Conservation (phyloP, 1,284 basidiomycete genomes). For the Trametes hirsuta region DNA sequence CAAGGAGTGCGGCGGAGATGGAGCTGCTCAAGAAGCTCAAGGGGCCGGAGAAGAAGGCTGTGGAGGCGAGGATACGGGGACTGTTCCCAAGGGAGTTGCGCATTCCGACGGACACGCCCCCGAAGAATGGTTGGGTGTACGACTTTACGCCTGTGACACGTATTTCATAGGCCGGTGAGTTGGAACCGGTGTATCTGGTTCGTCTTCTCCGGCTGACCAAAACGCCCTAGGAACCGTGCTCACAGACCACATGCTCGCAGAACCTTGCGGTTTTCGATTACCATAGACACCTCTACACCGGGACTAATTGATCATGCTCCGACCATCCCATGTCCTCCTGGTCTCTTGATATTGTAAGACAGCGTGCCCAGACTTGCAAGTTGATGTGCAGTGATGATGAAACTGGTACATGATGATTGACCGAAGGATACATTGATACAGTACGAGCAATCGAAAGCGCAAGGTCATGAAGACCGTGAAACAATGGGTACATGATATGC, state of each 20-base stretch:
- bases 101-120: constrained; percentile 78
- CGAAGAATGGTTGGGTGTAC: constrained; percentile 77
- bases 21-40: constrained; percentile 65
- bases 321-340: constrained; percentile 3
- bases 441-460: constrained; percentile 19
- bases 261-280: constrained; percentile 8
- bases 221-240: neutral
- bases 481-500: constrained; percentile 7
- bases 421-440: constrained; percentile 14
- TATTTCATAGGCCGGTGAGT: constrained; percentile 22
- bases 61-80: constrained; percentile 80
- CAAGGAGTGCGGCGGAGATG: constrained; percentile 58
- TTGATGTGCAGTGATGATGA: neutral
- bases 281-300: neutral
- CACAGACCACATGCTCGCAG: neutral
- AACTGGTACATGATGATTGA: constrained; percentile 11
- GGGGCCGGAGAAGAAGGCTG: constrained; percentile 67
- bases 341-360: neutral
- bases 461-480: constrained; percentile 4
- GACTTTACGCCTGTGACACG: constrained; percentile 71
- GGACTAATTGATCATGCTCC: constrained; percentile 9
- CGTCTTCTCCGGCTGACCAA: neutral
- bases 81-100: constrained; percentile 83
- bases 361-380: neutral
- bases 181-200: neutral